phyloP scores from a whole-genome alignment of 768 basidiomycete genomes.

The Auricularia cornea region DNA sequence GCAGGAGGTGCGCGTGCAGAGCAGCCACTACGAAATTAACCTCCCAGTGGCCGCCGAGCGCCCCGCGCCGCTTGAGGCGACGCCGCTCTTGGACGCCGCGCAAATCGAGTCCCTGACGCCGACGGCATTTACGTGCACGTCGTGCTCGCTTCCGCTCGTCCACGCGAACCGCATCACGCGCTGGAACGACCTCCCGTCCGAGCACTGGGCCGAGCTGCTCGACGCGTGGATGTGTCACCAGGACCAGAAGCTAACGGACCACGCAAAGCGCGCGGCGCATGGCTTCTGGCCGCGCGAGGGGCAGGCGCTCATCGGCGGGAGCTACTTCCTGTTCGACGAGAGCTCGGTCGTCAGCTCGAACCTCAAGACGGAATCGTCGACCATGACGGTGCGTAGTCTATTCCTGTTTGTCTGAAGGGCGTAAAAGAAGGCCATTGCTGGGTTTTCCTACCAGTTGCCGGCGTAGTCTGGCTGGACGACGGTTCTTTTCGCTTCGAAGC shows the following conservation, averaged over 20 bases:
- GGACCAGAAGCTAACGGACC: conserved; percentile 75
- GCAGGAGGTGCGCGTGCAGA: conserved; percentile 46
- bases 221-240: conserved; percentile 98
- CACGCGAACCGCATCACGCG: conserved; percentile 38
- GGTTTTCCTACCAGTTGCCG: conserved; percentile 52
- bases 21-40: conserved; percentile 67
- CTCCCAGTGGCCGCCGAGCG: conserved; percentile 23
- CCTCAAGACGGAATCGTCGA: conserved; percentile 29
- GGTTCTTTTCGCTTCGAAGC: conserved; percentile 35
- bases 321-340: conserved; percentile 74
- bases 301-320: conserved; percentile 81
- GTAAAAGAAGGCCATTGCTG: conserved; percentile 91
- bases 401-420: conserved; percentile 38
- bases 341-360: conserved; percentile 46
- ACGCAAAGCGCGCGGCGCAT: conserved; percentile 48
- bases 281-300: conserved; percentile 73
- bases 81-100: conserved; percentile 60
- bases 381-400: conserved; percentile 40
- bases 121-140: conserved; percentile 64
- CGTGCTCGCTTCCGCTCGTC: conserved; percentile 66
- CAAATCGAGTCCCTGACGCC: conserved; percentile 50
- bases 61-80: conserved; percentile 18
- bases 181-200: conserved; percentile 86
- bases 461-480: conserved; percentile 11
- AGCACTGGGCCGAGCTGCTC: conserved; percentile 95